A percentile compares a stretch with the other conserved stretches of the same genome.
Conservation (phyloP, 805 yeast species). For the Wickerhamiella domercqiae region DNA sequence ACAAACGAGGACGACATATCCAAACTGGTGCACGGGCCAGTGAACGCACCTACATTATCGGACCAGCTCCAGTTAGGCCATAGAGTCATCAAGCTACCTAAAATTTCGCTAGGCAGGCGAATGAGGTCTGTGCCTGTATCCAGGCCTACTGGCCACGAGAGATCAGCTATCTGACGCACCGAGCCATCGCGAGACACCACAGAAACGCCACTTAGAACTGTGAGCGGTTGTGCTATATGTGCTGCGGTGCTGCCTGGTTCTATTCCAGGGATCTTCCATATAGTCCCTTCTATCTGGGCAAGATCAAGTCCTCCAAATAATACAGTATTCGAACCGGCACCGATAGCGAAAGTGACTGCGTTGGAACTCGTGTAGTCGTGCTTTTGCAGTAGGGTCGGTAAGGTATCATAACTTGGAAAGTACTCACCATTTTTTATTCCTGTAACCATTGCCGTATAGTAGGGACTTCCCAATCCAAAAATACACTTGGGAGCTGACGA, state of each 20-base stretch:
- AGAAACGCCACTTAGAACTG: not conserved
- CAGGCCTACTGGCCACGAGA: not conserved
- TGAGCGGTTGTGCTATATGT: not conserved
- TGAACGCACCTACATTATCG: not conserved
- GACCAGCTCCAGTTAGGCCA: not conserved
- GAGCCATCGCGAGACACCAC: not conserved
- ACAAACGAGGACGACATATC: not conserved
- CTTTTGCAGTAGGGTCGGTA: not conserved
- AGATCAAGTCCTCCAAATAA: not conserved
- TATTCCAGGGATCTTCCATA: not conserved
- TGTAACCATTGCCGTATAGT: not conserved
- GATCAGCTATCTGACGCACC: not conserved
- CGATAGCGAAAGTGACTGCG: not conserved
- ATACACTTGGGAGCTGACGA: not conserved
- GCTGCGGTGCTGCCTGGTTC: not conserved
- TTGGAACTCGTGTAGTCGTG: not conserved
- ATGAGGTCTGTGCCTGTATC: not conserved
- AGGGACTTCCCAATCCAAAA: not conserved
- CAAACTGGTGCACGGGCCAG: not conserved
- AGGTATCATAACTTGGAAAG: not conserved
- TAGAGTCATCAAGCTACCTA: not conserved
- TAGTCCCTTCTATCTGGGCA: not conserved
- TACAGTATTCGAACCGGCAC: not conserved
- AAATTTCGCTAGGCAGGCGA: not conserved
- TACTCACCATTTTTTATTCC: not conserved